Conservation (phyloP, 1,284 basidiomycete genomes). For the Ganoderma lucidum region DNA sequence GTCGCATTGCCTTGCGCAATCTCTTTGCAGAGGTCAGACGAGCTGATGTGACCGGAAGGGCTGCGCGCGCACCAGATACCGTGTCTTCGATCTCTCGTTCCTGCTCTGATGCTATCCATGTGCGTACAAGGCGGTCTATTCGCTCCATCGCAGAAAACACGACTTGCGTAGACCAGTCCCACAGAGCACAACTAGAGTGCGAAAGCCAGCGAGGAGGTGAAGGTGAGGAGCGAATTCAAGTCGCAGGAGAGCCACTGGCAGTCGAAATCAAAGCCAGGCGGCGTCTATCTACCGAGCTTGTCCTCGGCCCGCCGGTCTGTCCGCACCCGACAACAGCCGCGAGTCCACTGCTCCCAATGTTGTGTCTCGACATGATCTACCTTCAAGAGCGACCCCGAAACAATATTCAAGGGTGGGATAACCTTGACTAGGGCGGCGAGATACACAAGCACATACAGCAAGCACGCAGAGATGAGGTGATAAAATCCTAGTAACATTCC, state of each 20-base stretch:
- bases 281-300: not conserved
- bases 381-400: too few relatives aligned
- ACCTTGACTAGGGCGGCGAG: too few relatives aligned
- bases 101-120: slow-evolving; percentile 74
- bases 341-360: too few relatives aligned
- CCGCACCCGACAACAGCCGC: too few relatives aligned
- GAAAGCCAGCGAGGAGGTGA: not conserved
- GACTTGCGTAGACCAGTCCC: not conserved
- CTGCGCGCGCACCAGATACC: slow-evolving; percentile 57
- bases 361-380: too few relatives aligned
- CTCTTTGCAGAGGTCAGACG: slow-evolving; percentile 51
- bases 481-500: not conserved
- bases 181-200: not conserved
- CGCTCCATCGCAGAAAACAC: slow-evolving; percentile 39
- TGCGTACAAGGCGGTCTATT: slow-evolving; percentile 66
- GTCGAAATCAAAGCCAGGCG: not conserved
- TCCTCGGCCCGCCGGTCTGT: not conserved
- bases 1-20: slow-evolving; percentile 66
- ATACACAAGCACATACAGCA: not conserved
- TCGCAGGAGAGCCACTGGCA: not conserved
- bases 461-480: not conserved
- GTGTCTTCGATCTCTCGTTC: slow-evolving; percentile 69
- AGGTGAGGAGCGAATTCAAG: not conserved
- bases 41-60: slow-evolving; percentile 17
- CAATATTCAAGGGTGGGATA: too few relatives aligned